Percentiles rank a stretch among this genome's conserved stretches.
phyloP scores from a whole-genome alignment of 257 asterid species.

The Plantago ovata region DNA sequence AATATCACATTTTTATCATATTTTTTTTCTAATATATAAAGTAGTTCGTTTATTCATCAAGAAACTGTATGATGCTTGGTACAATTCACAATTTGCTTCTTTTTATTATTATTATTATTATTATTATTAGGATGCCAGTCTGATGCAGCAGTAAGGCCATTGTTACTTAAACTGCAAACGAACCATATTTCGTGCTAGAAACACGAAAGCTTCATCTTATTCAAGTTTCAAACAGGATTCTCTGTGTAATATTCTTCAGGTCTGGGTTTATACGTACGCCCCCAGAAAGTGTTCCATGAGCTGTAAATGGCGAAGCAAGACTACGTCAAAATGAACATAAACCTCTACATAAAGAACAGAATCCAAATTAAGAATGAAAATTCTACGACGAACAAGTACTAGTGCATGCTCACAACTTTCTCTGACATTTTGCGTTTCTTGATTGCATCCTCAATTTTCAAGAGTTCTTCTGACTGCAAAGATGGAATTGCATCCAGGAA shows the following conservation, averaged over 20 bases:
- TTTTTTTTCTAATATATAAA: no score
- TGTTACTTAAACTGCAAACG: background rate
- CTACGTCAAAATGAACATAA: slow-evolving; percentile 58
- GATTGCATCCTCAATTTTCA: background rate
- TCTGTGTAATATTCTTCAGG: slow-evolving; percentile 32
- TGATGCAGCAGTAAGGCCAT: slow-evolving; percentile 64
- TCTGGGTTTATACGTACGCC: slow-evolving; percentile 68
- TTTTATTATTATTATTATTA: no score
- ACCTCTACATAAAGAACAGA: slow-evolving; percentile 58
- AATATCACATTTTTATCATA: no score
- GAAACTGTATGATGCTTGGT: no score
- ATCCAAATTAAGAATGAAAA: no score
- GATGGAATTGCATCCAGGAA: background rate
- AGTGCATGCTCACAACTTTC: no score
- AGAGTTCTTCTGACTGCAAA: background rate
- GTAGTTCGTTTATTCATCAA: no score
- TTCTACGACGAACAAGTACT: no score
- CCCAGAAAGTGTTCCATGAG: slow-evolving; percentile 65
- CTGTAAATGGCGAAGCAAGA: slow-evolving; percentile 92
- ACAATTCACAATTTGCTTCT: no score
- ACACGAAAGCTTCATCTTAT: no score
- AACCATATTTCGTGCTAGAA: background rate
- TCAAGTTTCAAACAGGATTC: no score
- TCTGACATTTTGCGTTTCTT: slow-evolving; percentile 3
- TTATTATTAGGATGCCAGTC: slow-evolving; percentile 86